These are phyloP conservation scores for Zygotorulaspora chibaensis DNA, from an alignment of 805 yeast genomes.

Conservation along the genomic window DNA sequence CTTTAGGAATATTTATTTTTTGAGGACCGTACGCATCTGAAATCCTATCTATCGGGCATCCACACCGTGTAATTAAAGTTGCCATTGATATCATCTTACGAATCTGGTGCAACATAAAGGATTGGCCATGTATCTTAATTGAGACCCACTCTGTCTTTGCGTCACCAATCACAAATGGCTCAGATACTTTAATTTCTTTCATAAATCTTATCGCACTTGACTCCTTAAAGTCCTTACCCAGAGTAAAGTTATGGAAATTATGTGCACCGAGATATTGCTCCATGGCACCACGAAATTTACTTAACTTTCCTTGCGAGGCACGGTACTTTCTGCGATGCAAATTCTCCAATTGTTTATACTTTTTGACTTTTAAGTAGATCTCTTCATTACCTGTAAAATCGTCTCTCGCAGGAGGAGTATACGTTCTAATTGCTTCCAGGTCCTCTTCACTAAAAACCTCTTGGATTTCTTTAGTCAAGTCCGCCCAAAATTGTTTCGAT, in stretches of 20 bases:
- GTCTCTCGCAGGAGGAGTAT: conserved; percentile 37
- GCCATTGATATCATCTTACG: conserved; percentile 98
- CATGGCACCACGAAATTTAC: conserved; percentile 62
- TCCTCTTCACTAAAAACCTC: conserved; percentile 33
- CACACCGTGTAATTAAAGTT: conserved; percentile 75
- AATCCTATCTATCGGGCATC: conserved; percentile 75
- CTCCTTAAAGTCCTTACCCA: conserved; percentile 78
- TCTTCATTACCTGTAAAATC: conserved; percentile 40
- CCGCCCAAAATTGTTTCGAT: conserved; percentile 70
- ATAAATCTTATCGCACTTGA: conserved; percentile 81
- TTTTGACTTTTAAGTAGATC: conserved; percentile 40
- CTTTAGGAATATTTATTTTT: conserved; percentile 89
- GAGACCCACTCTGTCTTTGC: conserved; percentile 95
- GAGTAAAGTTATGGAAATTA: conserved; percentile 85
- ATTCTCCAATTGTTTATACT: conserved; percentile 61
- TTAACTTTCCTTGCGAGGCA: conserved; percentile 57
- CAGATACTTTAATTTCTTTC: conserved; percentile 73
- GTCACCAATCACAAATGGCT: conserved; percentile 86
- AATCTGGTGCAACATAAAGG: conserved; percentile 97
- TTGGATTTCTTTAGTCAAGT: conserved; percentile 39
- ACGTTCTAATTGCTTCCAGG: conserved; percentile 24
- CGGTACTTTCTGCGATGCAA: conserved; percentile 64
- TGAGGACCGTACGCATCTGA: conserved; percentile 67
- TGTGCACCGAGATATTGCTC: conserved; percentile 77
- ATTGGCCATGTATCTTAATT: conserved; percentile 94